Evolutionary conservation across 2,329 filamentous ascomycete species (phyloP).

Genomic region (Alternaria ventricosa): DNA sequence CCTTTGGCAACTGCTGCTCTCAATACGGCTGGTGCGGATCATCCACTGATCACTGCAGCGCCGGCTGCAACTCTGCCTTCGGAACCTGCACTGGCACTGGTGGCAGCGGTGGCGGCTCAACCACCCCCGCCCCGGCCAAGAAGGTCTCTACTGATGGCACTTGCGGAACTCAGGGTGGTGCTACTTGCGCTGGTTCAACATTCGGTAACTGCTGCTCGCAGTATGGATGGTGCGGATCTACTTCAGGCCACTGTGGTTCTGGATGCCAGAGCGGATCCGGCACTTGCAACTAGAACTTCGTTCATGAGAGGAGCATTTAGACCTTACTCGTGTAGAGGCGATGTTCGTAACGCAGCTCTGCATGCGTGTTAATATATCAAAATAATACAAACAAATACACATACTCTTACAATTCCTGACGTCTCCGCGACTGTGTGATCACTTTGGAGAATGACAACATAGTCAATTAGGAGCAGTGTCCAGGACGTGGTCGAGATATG

Average conservation of each 20-base stretch:
- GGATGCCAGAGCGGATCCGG: conserved; percentile 18
- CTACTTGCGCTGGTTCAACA: conserved; percentile 14
- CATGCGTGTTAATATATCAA: background rate
- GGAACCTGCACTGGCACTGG: conserved; percentile 28
- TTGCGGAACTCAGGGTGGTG: conserved; percentile 12
- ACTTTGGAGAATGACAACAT: background rate
- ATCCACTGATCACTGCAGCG: conserved; percentile 37
- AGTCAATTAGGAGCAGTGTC: background rate
- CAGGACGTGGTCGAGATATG: background rate
- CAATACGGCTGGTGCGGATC: conserved; percentile 52
- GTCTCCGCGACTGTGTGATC: background rate
- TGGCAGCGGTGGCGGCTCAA: background rate
- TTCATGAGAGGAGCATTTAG: background rate
- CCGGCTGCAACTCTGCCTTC: conserved; percentile 42
- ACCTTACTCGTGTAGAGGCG: background rate
- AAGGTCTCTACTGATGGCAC: conserved; percentile 16
- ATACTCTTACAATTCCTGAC: background rate
- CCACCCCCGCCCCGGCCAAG: background rate
- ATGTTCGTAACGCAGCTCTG: background rate
- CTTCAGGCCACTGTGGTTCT: conserved; percentile 14
- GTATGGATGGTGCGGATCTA: conserved; percentile 22
- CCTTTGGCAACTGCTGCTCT: conserved; percentile 55
- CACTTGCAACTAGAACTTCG: conserved; percentile 26
- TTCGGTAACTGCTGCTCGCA: conserved; percentile 21
- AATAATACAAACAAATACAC: background rate